phyloP scores from a whole-genome alignment of 2,329 filamentous ascomycete genomes.

The Cladosporium velox region DNA sequence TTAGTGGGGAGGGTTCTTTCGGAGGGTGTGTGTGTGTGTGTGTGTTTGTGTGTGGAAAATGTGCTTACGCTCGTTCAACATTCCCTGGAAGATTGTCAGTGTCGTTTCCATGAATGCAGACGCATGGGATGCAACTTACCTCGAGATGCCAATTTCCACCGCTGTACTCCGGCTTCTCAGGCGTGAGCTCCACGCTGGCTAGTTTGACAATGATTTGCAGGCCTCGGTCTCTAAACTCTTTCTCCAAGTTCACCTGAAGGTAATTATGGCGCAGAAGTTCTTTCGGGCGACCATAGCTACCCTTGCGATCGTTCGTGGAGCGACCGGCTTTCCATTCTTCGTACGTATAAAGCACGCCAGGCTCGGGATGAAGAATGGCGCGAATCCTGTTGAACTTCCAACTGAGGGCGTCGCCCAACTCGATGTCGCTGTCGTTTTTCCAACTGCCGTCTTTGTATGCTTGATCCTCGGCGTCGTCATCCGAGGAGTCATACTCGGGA shows the following conservation, averaged over 20 bases:
- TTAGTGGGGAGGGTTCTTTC: not conserved
- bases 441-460: slow-evolving; percentile 8
- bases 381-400: slow-evolving; percentile 11
- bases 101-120: too few relatives aligned
- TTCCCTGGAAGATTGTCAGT: too few relatives aligned
- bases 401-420: not conserved
- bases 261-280: not conserved
- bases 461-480: not conserved
- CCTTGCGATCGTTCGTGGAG: not conserved
- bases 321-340: slow-evolving; percentile 13
- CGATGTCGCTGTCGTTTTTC: not conserved
- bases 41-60: not conserved
- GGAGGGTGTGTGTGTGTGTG: not conserved
- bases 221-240: slow-evolving; percentile 49
- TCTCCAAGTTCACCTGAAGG: slow-evolving; percentile 22
- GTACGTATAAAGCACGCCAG: slow-evolving; percentile 13
- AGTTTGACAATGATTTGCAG: slow-evolving; percentile 56
- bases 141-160: slow-evolving; percentile 60
- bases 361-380: slow-evolving; percentile 15
- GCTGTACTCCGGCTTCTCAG: slow-evolving; percentile 56
- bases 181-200: slow-evolving; percentile 60
- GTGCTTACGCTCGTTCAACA: slow-evolving; percentile 20
- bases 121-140: too few relatives aligned
- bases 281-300: not conserved
- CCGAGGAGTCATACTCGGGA: not conserved